Conservation (phyloP, 31 red algal genomes). For the Porphyra umbilicalis region DNA sequence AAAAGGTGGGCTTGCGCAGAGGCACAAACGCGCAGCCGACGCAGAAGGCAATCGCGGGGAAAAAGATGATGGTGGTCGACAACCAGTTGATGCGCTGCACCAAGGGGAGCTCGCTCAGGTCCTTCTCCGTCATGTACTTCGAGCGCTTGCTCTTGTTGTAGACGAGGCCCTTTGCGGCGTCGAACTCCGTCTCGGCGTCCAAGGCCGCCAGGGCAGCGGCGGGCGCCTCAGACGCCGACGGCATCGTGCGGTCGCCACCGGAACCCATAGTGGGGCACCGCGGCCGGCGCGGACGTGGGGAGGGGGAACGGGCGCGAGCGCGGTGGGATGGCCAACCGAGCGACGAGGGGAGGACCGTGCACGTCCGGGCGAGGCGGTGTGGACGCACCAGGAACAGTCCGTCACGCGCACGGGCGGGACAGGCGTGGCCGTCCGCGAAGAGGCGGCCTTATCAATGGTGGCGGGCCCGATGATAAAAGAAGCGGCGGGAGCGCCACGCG, state of each 20-base stretch:
- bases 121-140: conserved; percentile 94
- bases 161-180: conserved; percentile 48
- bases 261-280: neutral
- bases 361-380: too few relatives aligned
- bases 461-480: too few relatives aligned
- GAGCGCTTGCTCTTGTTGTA: conserved; percentile 87
- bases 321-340: too few relatives aligned
- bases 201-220: neutral
- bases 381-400: too few relatives aligned
- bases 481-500: too few relatives aligned
- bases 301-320: too few relatives aligned
- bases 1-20: conserved; percentile 57
- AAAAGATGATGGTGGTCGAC: conserved; percentile 96
- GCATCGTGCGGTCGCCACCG: neutral
- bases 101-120: conserved; percentile 81
- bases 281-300: too few relatives aligned
- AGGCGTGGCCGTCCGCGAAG: too few relatives aligned
- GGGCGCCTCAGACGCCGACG: neutral
- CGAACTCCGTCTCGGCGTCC: conserved; percentile 71
- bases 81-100: conserved; percentile 95
- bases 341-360: too few relatives aligned
- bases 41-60: conserved; percentile 67
- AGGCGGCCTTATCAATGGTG: too few relatives aligned
- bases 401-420: too few relatives aligned
- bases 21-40: conserved; percentile 72